phyloP scores from a whole-genome alignment of 352 stramenopile species.

The Salisapilia sapeloensis region DNA sequence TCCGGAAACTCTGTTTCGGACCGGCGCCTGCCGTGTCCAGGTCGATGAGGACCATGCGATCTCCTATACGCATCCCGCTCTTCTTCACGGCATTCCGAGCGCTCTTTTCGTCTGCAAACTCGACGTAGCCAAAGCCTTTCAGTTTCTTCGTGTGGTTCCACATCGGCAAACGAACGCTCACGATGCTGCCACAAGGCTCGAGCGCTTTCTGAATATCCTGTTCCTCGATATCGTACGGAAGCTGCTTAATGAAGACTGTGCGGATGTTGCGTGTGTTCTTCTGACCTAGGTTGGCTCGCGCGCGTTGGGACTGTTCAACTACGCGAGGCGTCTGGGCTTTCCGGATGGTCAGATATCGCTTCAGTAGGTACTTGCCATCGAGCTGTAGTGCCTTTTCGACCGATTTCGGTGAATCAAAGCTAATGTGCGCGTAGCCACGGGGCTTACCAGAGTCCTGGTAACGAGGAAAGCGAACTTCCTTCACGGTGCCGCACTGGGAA shows the following conservation, averaged over 20 bases:
- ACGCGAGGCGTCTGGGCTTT: slow-evolving; percentile 51
- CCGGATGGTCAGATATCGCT: slow-evolving; percentile 83
- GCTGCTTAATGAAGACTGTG: slow-evolving; percentile 90
- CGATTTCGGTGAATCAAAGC: slow-evolving; percentile 69
- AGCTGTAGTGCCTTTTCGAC: slow-evolving; percentile 69
- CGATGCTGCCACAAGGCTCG: slow-evolving; percentile 75
- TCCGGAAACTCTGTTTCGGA: slow-evolving; percentile 86
- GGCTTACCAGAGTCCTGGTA: slow-evolving; percentile 85
- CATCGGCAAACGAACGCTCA: slow-evolving; percentile 84
- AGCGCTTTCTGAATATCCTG: slow-evolving; percentile 73
- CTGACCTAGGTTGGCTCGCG: slow-evolving; percentile 33
- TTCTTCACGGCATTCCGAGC: slow-evolving; percentile 45
- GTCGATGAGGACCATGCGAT: slow-evolving; percentile 84
- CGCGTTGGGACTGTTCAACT: slow-evolving; percentile 48
- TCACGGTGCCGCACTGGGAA: slow-evolving; percentile 67
- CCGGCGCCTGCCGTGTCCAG: slow-evolving; percentile 76
- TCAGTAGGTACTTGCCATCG: slow-evolving; percentile 79
- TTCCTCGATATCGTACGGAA: slow-evolving; percentile 87
- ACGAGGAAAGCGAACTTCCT: slow-evolving; percentile 87
- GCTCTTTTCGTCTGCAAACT: slow-evolving; percentile 70
- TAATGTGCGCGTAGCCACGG: slow-evolving; percentile 86
- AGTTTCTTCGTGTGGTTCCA: slow-evolving; percentile 89
- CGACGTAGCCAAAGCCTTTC: slow-evolving; percentile 94
- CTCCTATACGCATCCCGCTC: slow-evolving; percentile 76
- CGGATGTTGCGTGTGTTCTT: slow-evolving; percentile 71